Percentiles rank a stretch among this genome's conserved stretches.
phyloP scores from a whole-genome alignment of 768 basidiomycete genomes.

The Russula abietina region DNA sequence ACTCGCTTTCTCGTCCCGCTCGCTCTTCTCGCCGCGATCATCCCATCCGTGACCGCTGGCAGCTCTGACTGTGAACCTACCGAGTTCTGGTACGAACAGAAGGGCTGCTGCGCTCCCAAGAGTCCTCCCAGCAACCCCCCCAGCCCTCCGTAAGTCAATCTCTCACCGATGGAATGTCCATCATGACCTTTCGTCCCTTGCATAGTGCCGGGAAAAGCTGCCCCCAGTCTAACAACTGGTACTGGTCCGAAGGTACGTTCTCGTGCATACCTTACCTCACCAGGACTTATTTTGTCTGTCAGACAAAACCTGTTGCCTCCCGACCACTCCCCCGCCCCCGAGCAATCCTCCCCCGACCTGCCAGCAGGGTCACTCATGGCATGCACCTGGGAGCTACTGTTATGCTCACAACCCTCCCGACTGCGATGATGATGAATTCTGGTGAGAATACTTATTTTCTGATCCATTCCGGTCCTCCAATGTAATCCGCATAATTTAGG shows the following conservation, averaged over 20 bases:
- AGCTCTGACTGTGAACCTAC: conserved; percentile 27
- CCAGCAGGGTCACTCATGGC: conserved; percentile 21
- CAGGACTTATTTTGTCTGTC: neutral
- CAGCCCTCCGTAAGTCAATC: conserved; percentile 33
- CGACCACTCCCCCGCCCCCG: conserved; percentile 20
- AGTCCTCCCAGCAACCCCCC: conserved; percentile 35
- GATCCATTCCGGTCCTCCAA: neutral
- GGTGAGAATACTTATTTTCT: conserved; percentile 27
- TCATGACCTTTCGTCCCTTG: neutral
- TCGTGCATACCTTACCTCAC: neutral
- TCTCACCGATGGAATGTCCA: neutral
- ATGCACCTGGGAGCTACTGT: conserved; percentile 5
- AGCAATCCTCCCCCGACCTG: conserved; percentile 14
- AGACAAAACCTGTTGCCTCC: conserved; percentile 24
- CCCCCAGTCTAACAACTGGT: conserved; percentile 10
- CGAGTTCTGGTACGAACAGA: conserved; percentile 20
- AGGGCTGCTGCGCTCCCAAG: conserved; percentile 17
- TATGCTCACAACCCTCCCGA: neutral
- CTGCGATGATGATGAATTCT: conserved; percentile 30
- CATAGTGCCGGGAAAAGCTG: conserved; percentile 11
- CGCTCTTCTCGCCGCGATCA: neutral
- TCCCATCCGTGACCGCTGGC: conserved; percentile 31
- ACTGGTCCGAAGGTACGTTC: conserved; percentile 12
- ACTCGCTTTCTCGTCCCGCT: conserved; percentile 19
- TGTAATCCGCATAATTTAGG: conserved; percentile 23